These are phyloP conservation scores for Chenopodium quinoa DNA, from an alignment of 148 eudicot genomes.

Conservation along the genomic window DNA sequence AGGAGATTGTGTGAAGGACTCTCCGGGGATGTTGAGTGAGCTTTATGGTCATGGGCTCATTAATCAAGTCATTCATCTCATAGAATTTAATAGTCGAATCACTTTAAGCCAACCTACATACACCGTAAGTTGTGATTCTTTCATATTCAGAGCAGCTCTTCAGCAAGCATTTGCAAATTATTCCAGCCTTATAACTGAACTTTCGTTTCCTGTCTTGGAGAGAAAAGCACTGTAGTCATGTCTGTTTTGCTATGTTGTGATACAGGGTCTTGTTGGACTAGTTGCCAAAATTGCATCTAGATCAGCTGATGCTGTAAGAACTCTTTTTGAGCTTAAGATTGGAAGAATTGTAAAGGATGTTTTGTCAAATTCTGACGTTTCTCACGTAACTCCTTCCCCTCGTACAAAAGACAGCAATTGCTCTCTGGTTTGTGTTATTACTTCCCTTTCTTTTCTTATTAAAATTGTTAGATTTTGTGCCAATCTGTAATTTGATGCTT, in stretches of 20 bases:
- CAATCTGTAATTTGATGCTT: neutral
- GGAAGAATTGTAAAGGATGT: slow-evolving; percentile 63
- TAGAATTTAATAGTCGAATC: slow-evolving; percentile 60
- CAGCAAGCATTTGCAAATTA: neutral
- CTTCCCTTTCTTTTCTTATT: neutral
- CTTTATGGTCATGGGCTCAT: slow-evolving; percentile 70
- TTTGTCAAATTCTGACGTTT: slow-evolving; percentile 50
- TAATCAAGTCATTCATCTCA: slow-evolving; percentile 58
- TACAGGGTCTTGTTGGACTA: slow-evolving; percentile 74
- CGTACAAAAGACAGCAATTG: slow-evolving; percentile 50
- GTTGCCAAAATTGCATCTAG: slow-evolving; percentile 81
- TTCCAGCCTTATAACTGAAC: neutral
- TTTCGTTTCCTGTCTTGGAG: neutral
- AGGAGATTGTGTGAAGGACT: slow-evolving; percentile 52
- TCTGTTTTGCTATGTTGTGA: slow-evolving; percentile 5
- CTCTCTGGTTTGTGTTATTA: slow-evolving; percentile 53
- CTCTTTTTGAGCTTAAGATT: slow-evolving; percentile 70
- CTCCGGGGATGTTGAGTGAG: slow-evolving; percentile 62
- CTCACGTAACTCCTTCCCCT: slow-evolving; percentile 57
- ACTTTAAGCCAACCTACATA: slow-evolving; percentile 57
- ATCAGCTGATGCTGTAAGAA: slow-evolving; percentile 67
- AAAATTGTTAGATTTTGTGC: neutral
- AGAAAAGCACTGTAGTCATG: neutral
- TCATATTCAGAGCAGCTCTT: neutral
- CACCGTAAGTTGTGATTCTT: slow-evolving; percentile 45